Evolutionary conservation across 2,329 filamentous ascomycete genomes (phyloP), one percentile per base, ranked within the genome.

Genomic region (Fusarium sp.): DNA sequence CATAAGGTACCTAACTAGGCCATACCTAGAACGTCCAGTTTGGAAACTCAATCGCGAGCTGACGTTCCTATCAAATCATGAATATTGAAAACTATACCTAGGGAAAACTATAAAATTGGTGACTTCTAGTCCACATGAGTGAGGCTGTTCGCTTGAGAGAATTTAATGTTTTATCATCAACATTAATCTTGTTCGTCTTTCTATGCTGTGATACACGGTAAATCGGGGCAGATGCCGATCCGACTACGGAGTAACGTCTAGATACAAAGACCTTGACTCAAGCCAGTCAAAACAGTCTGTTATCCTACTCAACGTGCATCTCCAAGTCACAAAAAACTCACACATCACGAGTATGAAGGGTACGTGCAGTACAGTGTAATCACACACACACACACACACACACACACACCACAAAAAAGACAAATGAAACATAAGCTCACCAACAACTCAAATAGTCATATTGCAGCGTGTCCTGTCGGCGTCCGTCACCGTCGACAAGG

Each of bases 381-480:
- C 41, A 44, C 24, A 55, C 26, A 67, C 17, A 63, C 17, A 13
- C 20, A 39, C 11, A 15, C 5, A 28, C 17, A n/a, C n/a, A n/a
- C n/a, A n/a, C n/a, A n/a, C n/a, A n/a, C n/a, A n/a, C 18, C 11
- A 45, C 42, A 12, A 12, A 26, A 34, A 42, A 48, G 32, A 51
- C 10, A 48, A 41, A 50, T 54, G 36, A 66, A 73, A 55, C 57
- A 45, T 22, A 24, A 41, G 51, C 72, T 76, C 39, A 73, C 58
- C 48, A 51, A 48, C 54, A n/a, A 38, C 50, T 62, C 47, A 66
- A 59, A 45, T 32, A 98, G 96, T 95, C 61, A 94, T 99, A 68
- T 86, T 98, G 60, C 96, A 99, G 84, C 90, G 96, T 75, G 96
- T 99, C 58, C 90, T 98, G 69, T 98, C 95, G 48, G 96, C 96